Percentiles rank a stretch among this genome's conserved stretches.
Conservation (phyloP, 257 asterid genomes). For the Cinchona pubescens region DNA sequence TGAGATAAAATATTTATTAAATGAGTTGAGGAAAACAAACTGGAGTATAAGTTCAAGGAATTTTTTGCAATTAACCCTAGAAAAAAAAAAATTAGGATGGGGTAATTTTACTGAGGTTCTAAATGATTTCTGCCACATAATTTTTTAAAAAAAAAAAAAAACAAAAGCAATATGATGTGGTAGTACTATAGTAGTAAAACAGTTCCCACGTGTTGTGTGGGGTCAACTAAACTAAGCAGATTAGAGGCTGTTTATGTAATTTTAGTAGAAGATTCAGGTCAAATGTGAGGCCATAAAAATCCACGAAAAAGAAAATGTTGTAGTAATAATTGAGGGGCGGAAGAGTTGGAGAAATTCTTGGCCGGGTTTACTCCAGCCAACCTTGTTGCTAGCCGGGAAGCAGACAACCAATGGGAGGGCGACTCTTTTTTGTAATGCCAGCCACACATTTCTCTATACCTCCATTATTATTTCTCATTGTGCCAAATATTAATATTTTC, state of each 20-base stretch:
- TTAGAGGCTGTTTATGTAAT: constrained; percentile 33
- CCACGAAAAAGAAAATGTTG: background rate
- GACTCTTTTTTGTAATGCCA: constrained; percentile 20
- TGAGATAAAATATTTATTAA: too few species aligned
- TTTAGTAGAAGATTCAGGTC: constrained; percentile 20
- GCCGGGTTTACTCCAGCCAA: constrained; percentile 62
- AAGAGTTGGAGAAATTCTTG: constrained; percentile 15
- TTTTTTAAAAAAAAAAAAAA: too few species aligned
- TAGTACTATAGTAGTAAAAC: constrained; percentile 7
- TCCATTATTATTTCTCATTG: background rate
- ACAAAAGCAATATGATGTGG: too few species aligned
- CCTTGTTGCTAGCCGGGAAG: constrained; percentile 50
- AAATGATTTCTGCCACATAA: too few species aligned
- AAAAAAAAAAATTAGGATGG: too few species aligned
- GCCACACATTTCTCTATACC: background rate
- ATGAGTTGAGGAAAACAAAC: too few species aligned
- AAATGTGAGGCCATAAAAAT: constrained; percentile 4
- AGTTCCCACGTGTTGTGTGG: constrained; percentile 36
- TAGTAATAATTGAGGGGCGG: background rate
- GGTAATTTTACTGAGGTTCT: too few species aligned
- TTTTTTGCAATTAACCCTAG: too few species aligned
- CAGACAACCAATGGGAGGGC: constrained; percentile 55
- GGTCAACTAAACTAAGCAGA: background rate
- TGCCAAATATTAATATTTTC: too few species aligned
- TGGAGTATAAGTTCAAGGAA: too few species aligned